Conservation (phyloP, 1,139 yeast species). For the Sugiyamaella japonica region DNA sequence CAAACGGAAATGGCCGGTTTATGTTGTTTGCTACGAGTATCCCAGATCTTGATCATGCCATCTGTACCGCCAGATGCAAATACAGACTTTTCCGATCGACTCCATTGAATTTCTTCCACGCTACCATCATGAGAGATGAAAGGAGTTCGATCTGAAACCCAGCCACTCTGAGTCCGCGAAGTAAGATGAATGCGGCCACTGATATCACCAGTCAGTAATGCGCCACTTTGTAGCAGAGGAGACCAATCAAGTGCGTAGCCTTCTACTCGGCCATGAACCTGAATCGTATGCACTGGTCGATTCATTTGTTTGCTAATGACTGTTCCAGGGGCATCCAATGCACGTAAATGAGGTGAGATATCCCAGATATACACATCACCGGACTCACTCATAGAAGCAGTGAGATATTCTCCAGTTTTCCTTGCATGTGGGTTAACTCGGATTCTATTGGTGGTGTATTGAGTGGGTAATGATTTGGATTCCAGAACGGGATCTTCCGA, state of each 20-base stretch:
- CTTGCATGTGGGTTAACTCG: slow-evolving; percentile 79
- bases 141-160: slow-evolving; percentile 87
- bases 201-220: slow-evolving; percentile 85
- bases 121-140: slow-evolving; percentile 60
- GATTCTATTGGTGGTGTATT: slow-evolving; percentile 84
- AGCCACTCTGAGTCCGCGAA: slow-evolving; percentile 69
- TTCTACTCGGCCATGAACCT: slow-evolving; percentile 90
- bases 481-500: slow-evolving; percentile 87
- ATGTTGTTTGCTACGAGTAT: slow-evolving; percentile 88
- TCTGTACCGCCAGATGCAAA: slow-evolving; percentile 93
- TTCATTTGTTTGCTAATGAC: slow-evolving; percentile 74
- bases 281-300: slow-evolving; percentile 82
- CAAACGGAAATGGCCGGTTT: slow-evolving; percentile 83
- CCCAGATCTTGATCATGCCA: slow-evolving; percentile 94
- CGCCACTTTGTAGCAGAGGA: slow-evolving; percentile 76
- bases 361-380: slow-evolving; percentile 91
- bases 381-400: slow-evolving; percentile 86
- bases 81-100: slow-evolving; percentile 85
- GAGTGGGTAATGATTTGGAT: slow-evolving; percentile 72
- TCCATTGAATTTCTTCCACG: slow-evolving; percentile 97
- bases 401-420: slow-evolving; percentile 75
- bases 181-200: slow-evolving; percentile 81
- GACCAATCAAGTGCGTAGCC: slow-evolving; percentile 99
- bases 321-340: slow-evolving; percentile 86
- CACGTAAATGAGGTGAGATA: slow-evolving; percentile 71